Evolutionary conservation across 352 stramenopile genomes (phyloP), one percentile per base, ranked within the genome.

Genomic region (Pythium guiyangense): DNA sequence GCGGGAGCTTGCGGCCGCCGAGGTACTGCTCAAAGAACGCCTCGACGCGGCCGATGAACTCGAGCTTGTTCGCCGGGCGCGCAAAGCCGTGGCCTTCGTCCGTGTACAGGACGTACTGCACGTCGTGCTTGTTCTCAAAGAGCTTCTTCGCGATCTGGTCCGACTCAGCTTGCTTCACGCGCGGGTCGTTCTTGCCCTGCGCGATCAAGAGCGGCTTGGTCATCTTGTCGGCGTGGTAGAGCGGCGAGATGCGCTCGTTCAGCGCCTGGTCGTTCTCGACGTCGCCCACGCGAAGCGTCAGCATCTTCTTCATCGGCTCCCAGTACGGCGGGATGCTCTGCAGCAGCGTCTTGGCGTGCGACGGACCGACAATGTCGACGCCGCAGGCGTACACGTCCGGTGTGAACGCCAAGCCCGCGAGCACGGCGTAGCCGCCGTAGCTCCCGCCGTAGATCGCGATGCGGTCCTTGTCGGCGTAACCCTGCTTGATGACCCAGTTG

Each of bases 31-130:
- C 64, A 11, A 78, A 46, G 42, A 79, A 78, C 48, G 55, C 37
- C 56, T 82, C 72, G 11, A 64, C 59, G 39, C 77, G 70, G 14
- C 47, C 66, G 11, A 66, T 71, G 52, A 94, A 90, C 67, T 90
- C 74, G 49, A 94, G 71, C 10, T 71, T 63, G 71, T 92, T 94
- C 18, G 76, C 64, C 2, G 74, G 77, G 3, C 79, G 68, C 34
- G 67, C 69, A 61, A 91, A 90, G 11, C 82, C 84, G 60, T 94
- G 82, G 31, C 84, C 84, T 67, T 94, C 84, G 62, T 94, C 81
- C 39, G 65, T 77, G 70, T 90, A 91, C 22, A 94, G 49, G 6
- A 94, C 67, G 61, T 92, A 94, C 62, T 84, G 67, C n/a, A 92
- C 82, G 39, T 81, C 67, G 54, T 84, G 84, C 50, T 82, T 79